These are phyloP conservation scores for Arthrinium phaeospermum DNA, from an alignment of 2,329 filamentous ascomycete species.

Conservation along the genomic window DNA sequence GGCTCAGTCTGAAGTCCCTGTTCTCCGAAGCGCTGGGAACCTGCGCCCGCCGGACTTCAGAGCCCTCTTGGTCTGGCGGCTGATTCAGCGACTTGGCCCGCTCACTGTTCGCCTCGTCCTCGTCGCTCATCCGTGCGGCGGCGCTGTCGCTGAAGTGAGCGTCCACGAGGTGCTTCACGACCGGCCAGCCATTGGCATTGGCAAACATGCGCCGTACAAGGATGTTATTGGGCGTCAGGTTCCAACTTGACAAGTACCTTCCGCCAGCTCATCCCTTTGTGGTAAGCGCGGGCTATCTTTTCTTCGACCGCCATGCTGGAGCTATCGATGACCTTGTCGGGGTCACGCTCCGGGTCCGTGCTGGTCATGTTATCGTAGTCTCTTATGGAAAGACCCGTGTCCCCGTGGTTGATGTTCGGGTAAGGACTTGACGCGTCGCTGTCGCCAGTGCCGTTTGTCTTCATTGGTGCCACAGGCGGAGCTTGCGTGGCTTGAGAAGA, in stretches of 20 bases:
- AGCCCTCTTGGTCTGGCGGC: conserved; percentile 65
- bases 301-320: conserved; percentile 90
- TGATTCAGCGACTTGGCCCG: conserved; percentile 66
- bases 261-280: conserved; percentile 89
- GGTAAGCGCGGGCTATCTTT: conserved; percentile 96
- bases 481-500: conserved; percentile 23
- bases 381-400: conserved; percentile 48
- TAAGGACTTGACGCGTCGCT: conserved; percentile 40
- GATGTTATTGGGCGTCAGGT: conserved; percentile 98
- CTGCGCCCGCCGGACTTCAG: conserved; percentile 56
- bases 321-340: conserved; percentile 58
- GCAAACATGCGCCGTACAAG: conserved; percentile 95
- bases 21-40: neutral
- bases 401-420: conserved; percentile 45
- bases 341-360: conserved; percentile 52
- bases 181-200: conserved; percentile 97
- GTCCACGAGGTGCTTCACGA: conserved; percentile 92
- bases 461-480: conserved; percentile 32
- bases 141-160: conserved; percentile 87
- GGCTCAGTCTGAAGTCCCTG: conserved; percentile 7
- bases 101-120: conserved; percentile 70
- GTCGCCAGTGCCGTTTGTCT: conserved; percentile 21
- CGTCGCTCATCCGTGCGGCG: conserved; percentile 68
- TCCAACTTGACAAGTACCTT: conserved; percentile 96
- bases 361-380: conserved; percentile 60